Evolutionary conservation across 2,329 filamentous ascomycete genomes (phyloP), one percentile per base, ranked within the genome.

Genomic region (Uncinocarpus reesii): DNA sequence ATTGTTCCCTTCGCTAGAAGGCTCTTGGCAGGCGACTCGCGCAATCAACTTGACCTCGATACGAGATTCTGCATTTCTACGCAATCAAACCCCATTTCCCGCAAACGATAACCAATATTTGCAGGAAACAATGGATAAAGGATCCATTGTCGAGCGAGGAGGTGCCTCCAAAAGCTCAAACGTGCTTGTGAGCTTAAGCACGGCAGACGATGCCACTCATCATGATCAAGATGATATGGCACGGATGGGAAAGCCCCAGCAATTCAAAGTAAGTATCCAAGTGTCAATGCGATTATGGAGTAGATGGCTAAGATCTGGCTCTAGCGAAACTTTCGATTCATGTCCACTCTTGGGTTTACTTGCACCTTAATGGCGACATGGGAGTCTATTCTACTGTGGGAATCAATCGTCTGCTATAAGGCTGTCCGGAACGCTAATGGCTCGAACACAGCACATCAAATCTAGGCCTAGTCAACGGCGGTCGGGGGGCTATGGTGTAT

Each of bases 181-280:
- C 15, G 16, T 49, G 23, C 26, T 37, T 16, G 45, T 50, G 20
- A 54, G 48, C 28, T 34, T 52, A 23, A 51, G 42, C 36, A 47
- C 49, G 16, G 42, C 23, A 13, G 48, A 54, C 23, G 53, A 55
- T 42, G 50, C 49, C 1, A 49, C 48, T 10, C 32, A 48, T 38
- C 42, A 51, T 4, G 54, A 56, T 42, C 48, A 53, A n/a, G 43
- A 43, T n/a, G 53, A 76, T 49, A 71, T 75, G 68, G 62, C 62
- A 26, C 68, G 72, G 15, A 64, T 76, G 66, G 73, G 73, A 32
- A 75, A 74, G 59, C 62, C 64, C 16, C 72, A 74, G 48, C 69
- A 75, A 40, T 63, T 76, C 51, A 66, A 69, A 52, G 70, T 60
- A 29, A 47, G 49, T 51, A 5, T 21, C 10, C 2, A 34, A 24